Conservation (phyloP, 305 asterid genomes). For the Caryopteris hybrid region DNA sequence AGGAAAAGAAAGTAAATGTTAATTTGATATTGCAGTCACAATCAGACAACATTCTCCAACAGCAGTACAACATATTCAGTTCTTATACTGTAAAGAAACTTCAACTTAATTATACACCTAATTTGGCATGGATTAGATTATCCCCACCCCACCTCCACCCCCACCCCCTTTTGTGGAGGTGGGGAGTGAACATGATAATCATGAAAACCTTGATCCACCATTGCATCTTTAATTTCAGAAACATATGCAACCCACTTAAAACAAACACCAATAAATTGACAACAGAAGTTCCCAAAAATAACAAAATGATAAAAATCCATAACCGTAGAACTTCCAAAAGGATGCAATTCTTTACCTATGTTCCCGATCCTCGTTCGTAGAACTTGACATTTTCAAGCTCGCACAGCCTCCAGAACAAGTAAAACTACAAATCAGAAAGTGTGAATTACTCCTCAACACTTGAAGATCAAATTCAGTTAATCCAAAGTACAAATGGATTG, state of each 20-base stretch:
- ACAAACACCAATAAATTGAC: not conserved
- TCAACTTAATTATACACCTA: constrained; percentile 2
- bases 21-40: not conserved
- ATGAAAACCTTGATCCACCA: not conserved
- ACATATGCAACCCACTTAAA: not conserved
- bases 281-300: not conserved
- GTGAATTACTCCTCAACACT: not conserved
- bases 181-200: constrained; percentile 4
- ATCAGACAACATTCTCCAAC: not conserved
- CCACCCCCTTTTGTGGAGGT: too few species aligned
- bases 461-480: constrained; percentile 10
- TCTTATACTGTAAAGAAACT: not conserved
- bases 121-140: constrained; percentile 1
- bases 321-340: not conserved
- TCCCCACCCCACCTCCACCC: too few species aligned
- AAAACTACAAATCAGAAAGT: not conserved
- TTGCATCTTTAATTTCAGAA: not conserved
- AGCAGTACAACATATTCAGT: not conserved
- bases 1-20: not conserved
- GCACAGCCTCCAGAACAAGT: constrained; percentile 9
- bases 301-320: not conserved
- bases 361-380: constrained; percentile 51
- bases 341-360: constrained; percentile 37
- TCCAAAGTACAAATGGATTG: not conserved
- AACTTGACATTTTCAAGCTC: constrained; percentile 40